Percentiles rank a stretch among this genome's conserved stretches.
Evolutionary conservation across 805 yeast species (phyloP).

Genomic region (Metschnikowia chrysomelidarum): DNA sequence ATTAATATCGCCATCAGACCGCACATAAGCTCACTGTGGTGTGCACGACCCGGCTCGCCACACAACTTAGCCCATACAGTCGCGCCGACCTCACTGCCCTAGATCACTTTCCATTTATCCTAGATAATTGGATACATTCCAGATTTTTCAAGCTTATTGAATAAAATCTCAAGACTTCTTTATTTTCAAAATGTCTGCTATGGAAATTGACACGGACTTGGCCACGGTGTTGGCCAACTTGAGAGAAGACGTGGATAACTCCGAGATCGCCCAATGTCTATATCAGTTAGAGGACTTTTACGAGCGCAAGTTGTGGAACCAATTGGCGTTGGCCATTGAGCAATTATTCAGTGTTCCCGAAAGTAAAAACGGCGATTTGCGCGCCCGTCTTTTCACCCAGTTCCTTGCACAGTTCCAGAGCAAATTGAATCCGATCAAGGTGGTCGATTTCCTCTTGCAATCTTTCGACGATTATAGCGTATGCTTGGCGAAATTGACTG

Average conservation of each 20-base stretch:
- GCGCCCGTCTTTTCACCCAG: constrained; percentile 65
- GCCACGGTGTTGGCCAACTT: constrained; percentile 54
- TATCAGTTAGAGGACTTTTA: constrained; percentile 78
- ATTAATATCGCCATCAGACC: too few relatives aligned
- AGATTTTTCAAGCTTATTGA: too few relatives aligned
- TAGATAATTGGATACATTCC: too few relatives aligned
- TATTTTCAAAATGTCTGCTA: constrained; percentile 30
- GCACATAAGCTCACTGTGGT: too few relatives aligned
- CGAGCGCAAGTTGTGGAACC: constrained; percentile 94
- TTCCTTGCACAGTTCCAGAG: constrained; percentile 67
- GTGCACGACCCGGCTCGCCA: too few relatives aligned
- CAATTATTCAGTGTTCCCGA: constrained; percentile 58
- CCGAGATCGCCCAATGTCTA: constrained; percentile 58
- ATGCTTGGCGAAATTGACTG: constrained; percentile 37
- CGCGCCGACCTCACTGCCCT: too few relatives aligned
- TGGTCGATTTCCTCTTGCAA: constrained; percentile 68
- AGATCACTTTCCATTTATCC: too few relatives aligned
- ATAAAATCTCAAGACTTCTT: too few relatives aligned
- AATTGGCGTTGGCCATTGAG: constrained; percentile 68
- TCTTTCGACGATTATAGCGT: constrained; percentile 37
- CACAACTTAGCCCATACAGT: too few relatives aligned
- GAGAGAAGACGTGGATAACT: constrained; percentile 59
- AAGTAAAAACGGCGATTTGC: constrained; percentile 44
- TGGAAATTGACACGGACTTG: constrained; percentile 42
- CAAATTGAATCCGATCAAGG: constrained; percentile 75